These are phyloP conservation scores for Endoconidiophora polonica DNA, from an alignment of 2,329 filamentous ascomycete genomes.

Conservation along the genomic window DNA sequence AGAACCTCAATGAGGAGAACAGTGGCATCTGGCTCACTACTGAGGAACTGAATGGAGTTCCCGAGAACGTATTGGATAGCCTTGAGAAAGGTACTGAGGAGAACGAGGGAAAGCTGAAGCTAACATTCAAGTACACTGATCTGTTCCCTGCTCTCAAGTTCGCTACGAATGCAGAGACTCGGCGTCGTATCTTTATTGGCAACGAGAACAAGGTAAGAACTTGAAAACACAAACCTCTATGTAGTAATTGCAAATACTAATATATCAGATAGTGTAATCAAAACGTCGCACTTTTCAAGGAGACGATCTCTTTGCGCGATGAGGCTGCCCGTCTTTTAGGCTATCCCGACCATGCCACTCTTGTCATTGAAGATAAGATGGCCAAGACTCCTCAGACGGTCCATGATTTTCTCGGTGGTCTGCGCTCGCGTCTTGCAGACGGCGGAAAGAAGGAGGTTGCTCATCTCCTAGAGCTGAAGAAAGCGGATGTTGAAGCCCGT, in stretches of 20 bases:
- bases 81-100: conserved; percentile 57
- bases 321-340: conserved; percentile 62
- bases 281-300: conserved; percentile 58
- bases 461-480: conserved; percentile 58
- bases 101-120: conserved; percentile 56
- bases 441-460: conserved; percentile 55
- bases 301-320: conserved; percentile 58
- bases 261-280: conserved; percentile 34
- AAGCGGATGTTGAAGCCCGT: conserved; percentile 45
- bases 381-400: conserved; percentile 60
- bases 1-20: conserved; percentile 69
- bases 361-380: conserved; percentile 73
- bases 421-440: conserved; percentile 47
- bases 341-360: conserved; percentile 60
- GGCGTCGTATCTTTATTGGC: conserved; percentile 51
- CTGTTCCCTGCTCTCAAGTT: conserved; percentile 66
- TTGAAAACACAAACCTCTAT: background rate
- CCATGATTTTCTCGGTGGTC: conserved; percentile 53
- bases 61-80: conserved; percentile 47
- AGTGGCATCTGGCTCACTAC: conserved; percentile 64
- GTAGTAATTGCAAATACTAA: background rate
- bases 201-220: conserved; percentile 58
- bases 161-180: conserved; percentile 50
- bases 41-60: conserved; percentile 59
- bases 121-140: conserved; percentile 74